phyloP scores from a whole-genome alignment of 2,329 filamentous ascomycete genomes.

The Graphilbum ipis-grandicollis region DNA sequence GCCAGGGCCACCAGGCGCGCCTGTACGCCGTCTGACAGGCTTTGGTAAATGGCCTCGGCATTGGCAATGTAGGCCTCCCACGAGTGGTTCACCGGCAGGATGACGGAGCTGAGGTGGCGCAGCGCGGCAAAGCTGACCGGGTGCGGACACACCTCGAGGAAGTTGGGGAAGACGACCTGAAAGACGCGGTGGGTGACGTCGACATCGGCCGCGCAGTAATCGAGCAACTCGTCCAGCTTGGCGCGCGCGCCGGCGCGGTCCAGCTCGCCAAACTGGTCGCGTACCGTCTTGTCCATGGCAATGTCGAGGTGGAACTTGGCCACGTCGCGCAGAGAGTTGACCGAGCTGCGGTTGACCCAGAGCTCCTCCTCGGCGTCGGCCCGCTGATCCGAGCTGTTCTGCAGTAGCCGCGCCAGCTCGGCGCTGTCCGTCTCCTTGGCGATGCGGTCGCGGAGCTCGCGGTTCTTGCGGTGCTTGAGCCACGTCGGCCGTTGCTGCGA shows the following conservation, averaged over 20 bases:
- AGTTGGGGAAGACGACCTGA: constrained; percentile 79
- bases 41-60: constrained; percentile 70
- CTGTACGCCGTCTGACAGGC: constrained; percentile 60
- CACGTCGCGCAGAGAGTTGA: constrained; percentile 89
- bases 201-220: constrained; percentile 93
- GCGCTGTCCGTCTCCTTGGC: constrained; percentile 52
- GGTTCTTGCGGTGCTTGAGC: constrained; percentile 90
- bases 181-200: constrained; percentile 88
- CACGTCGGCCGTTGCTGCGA: constrained; percentile 89
- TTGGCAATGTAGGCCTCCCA: constrained; percentile 78
- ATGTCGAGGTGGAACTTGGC: constrained; percentile 91
- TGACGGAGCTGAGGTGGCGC: constrained; percentile 82
- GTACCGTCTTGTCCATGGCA: constrained; percentile 73
- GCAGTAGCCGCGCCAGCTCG: constrained; percentile 54
- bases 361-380: constrained; percentile 91
- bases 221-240: constrained; percentile 66
- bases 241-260: constrained; percentile 51
- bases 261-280: constrained; percentile 74
- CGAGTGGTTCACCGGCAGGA: constrained; percentile 71
- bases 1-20: constrained; percentile 57
- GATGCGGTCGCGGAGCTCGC: constrained; percentile 67
- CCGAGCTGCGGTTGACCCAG: constrained; percentile 86
- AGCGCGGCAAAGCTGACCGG: constrained; percentile 93
- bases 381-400: constrained; percentile 43
- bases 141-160: constrained; percentile 79